Evolutionary conservation across 106 monocot species (phyloP).

Genomic region (Acorus calamus): DNA sequence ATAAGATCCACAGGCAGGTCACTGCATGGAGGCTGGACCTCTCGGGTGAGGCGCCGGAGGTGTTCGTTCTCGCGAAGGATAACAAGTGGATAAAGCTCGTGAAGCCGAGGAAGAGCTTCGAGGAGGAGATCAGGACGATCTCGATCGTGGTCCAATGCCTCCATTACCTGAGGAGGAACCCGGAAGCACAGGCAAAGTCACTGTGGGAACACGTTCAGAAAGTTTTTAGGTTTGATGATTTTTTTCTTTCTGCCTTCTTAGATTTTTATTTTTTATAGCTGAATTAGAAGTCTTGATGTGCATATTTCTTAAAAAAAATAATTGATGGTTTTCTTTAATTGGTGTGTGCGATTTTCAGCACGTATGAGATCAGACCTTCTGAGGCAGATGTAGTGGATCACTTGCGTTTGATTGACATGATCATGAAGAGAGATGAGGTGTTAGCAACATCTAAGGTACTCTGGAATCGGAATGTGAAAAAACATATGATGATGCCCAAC

Average conservation of each 20-base stretch:
- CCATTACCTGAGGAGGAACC: slow-evolving; percentile 16
- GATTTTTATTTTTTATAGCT: not conserved
- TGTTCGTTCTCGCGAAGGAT: slow-evolving; percentile 44
- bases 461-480: too few species aligned
- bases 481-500: too few species aligned
- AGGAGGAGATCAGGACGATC: slow-evolving; percentile 11
- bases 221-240: slow-evolving; percentile 17
- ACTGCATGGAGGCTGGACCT: slow-evolving; percentile 58
- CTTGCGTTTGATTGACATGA: not conserved
- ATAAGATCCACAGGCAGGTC: slow-evolving; percentile 54
- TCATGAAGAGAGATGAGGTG: slow-evolving; percentile 8
- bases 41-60: slow-evolving; percentile 24
- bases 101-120: slow-evolving; percentile 15
- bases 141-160: slow-evolving; percentile 21
- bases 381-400: slow-evolving; percentile 13
- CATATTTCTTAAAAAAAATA: not conserved
- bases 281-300: not conserved
- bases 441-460: slow-evolving; percentile 20
- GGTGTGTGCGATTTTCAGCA: slow-evolving; percentile 3
- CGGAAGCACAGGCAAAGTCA: slow-evolving; percentile 11
- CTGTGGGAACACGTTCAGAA: slow-evolving; percentile 21
- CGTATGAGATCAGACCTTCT: slow-evolving; percentile 14
- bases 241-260: not conserved
- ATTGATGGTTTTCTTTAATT: not conserved
- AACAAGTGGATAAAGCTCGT: slow-evolving; percentile 49